Evolutionary conservation across 129 eudicot genomes (phyloP).

Genomic region (Lactuca sativa): DNA sequence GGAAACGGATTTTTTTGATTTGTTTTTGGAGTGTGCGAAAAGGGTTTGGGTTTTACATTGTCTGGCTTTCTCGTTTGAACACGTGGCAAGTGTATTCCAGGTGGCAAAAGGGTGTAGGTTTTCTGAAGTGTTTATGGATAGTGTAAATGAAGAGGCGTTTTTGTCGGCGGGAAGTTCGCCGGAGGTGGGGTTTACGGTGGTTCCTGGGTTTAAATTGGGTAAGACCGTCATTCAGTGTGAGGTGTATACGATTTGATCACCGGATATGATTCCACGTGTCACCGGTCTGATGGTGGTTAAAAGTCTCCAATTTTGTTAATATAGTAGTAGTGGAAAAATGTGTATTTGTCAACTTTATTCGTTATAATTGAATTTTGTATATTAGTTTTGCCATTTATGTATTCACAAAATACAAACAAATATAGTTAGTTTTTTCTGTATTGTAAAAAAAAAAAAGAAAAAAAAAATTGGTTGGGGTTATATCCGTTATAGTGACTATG

Average conservation of each 20-base stretch:
- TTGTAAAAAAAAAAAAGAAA: too few species aligned
- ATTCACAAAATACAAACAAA: background rate
- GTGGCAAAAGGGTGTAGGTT: slow-evolving; percentile 59
- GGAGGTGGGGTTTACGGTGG: slow-evolving; percentile 70
- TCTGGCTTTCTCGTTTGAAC: slow-evolving; percentile 60
- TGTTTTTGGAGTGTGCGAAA: slow-evolving; percentile 74
- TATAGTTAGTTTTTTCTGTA: background rate
- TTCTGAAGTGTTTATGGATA: slow-evolving; percentile 87
- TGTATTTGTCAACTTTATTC: background rate
- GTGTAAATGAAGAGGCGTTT: slow-evolving; percentile 68
- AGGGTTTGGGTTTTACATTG: slow-evolving; percentile 84
- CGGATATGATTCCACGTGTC: slow-evolving; percentile 6
- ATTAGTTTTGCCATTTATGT: slow-evolving; percentile 31
- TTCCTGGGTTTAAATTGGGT: slow-evolving; percentile 87
- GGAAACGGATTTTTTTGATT: slow-evolving; percentile 53
- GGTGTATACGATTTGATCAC: slow-evolving; percentile 56
- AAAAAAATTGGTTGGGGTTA: background rate
- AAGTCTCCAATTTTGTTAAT: slow-evolving; percentile 23
- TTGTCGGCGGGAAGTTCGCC: slow-evolving; percentile 42
- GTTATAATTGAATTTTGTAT: slow-evolving; percentile 28
- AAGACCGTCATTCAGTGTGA: slow-evolving; percentile 69
- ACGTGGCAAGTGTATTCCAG: slow-evolving; percentile 65
- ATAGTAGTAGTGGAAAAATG: background rate
- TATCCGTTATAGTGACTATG: too few species aligned
- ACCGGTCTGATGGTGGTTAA: slow-evolving; percentile 11